Base-by-base conservation (phyloP, 2,329 filamentous ascomycete species). In the Aspergillus ustus region DNA sequence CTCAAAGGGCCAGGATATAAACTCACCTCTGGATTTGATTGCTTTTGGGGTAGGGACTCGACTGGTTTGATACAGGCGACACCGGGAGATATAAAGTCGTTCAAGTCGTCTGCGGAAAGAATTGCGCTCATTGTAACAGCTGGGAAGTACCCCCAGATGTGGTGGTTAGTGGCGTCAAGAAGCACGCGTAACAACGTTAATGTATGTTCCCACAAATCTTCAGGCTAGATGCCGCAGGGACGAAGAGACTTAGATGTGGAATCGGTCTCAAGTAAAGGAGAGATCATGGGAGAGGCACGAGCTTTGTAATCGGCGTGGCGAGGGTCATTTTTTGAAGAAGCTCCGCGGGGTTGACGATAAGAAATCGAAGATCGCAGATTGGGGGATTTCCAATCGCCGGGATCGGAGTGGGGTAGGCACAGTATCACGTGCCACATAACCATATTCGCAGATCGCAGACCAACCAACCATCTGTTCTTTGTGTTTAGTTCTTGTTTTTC, bases 51-150 rank as follows among this genome's bases (percentile, higher is more conserved):
- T 15, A 99, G 86, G 2, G 92, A 96, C 78, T 99, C 95, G 75
- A 99, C 85, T 29, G 95, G 95, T 74, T 99, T 98, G 78, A 99
- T 98, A 80, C 95, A 99, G 65, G 95, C 95, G 73, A 99, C 93
- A 65, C 94, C 93, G 15, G 95, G 95, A 60, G 91, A 95, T 75
- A 99, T 99, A 81, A 99, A 99, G 83, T 99, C 95, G 83, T 99
- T 99, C 64, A 99, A 84, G 77, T 97, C 93, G 82, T 99, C 94
- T 72, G 91, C 90, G 60, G 93, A 98, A 72, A 99, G 90, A 72
- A 99, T 99, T 65, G 95, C 95, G 75, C 93, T 97, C 95, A 99
- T 99, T 65, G 76, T 83, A 66, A 66, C 66, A 63, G 62, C 59
- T 55, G 51, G 57, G 56, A 66, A 43, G 59, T 22, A 40, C 55